Evolutionary conservation across 495 filamentous ascomycete species (phyloP), one percentile per base, ranked within the genome.

Genomic region (Aspergillus bertholletiae): DNA sequence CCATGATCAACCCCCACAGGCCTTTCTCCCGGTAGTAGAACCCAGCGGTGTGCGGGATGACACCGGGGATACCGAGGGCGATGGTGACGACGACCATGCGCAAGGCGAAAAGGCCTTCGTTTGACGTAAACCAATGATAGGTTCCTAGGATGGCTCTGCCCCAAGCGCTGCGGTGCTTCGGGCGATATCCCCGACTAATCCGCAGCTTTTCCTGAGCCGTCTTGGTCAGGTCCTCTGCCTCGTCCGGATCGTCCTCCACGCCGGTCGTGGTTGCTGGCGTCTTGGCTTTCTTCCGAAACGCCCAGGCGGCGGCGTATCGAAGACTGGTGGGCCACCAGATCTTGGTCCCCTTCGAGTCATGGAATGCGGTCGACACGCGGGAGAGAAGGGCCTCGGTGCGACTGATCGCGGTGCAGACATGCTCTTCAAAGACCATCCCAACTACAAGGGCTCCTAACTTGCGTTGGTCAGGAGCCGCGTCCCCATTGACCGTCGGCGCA

Each of bases 1-100:
- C 72, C 73, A 77, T 78, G 28, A 78, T 77, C 40, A 78, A 47
- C 1, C 61, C 75, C 75, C 75, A 78, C 0, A 78, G 49, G 4
- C 75, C 74, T 49, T 74, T 76, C 46, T 77, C 68, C 6, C 73
- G 67, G 35, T 71, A 78, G 47, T 67, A 78, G 47, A 78, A 77
- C 2, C 75, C 69, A 13, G 75, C 72, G 26, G 63, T 70, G 20
- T 56, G 53, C 0, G 74, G 74, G 15, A 78, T 67, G 0, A 62
- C 72, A 2, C 65, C 69, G 4, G 72, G 65, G 13, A 78, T 70
- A 6, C 53, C 61, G 12, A 75, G 64, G 5, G 74, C 73, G n/a
- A 77, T 64, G 0, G 73, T 75, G 7, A 77, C 65, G 24, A 68
- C 47, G 2, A 75, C 74, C 56, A 74, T 62, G 1, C 72, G 66